phyloP scores from a whole-genome alignment of 2,329 filamentous ascomycete species.

The Ascochyta lentis region DNA sequence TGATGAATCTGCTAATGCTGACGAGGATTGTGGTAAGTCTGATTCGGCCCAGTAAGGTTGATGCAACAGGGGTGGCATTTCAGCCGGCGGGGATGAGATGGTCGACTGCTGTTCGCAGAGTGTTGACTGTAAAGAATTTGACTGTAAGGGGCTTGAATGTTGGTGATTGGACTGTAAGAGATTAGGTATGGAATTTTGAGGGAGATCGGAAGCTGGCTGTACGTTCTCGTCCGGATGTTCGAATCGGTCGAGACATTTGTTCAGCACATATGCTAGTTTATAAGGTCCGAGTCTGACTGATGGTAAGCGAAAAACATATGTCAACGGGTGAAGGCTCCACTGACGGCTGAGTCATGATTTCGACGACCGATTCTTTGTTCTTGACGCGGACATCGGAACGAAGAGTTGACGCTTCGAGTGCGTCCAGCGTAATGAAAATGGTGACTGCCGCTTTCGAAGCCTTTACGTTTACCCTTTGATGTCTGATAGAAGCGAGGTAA shows the following conservation, averaged over 20 bases:
- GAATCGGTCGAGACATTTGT: constrained; percentile 38
- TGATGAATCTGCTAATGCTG: background rate
- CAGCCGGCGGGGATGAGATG: background rate
- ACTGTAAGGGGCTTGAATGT: too few species aligned
- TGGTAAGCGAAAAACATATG: background rate
- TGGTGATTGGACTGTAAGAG: background rate
- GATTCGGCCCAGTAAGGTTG: constrained; percentile 5
- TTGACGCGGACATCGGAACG: constrained; percentile 39
- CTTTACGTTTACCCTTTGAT: constrained; percentile 5
- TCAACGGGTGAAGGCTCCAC: background rate
- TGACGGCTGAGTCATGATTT: constrained; percentile 46
- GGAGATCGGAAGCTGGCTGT: background rate
- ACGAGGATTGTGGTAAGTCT: background rate
- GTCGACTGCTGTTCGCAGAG: background rate
- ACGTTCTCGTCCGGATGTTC: constrained; percentile 31
- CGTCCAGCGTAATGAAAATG: constrained; percentile 44
- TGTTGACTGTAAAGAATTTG: background rate
- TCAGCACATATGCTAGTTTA: constrained; percentile 41
- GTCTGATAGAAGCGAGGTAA: constrained; percentile 37
- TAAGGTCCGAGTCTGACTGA: constrained; percentile 38
- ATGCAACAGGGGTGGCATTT: constrained; percentile 1
- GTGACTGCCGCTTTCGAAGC: constrained; percentile 34
- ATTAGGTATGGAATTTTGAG: background rate
- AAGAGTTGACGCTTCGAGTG: constrained; percentile 42
- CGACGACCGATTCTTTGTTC: constrained; percentile 40